phyloP scores from a whole-genome alignment of 306 rosid genomes.

The Heteromeles arbutifolia region DNA sequence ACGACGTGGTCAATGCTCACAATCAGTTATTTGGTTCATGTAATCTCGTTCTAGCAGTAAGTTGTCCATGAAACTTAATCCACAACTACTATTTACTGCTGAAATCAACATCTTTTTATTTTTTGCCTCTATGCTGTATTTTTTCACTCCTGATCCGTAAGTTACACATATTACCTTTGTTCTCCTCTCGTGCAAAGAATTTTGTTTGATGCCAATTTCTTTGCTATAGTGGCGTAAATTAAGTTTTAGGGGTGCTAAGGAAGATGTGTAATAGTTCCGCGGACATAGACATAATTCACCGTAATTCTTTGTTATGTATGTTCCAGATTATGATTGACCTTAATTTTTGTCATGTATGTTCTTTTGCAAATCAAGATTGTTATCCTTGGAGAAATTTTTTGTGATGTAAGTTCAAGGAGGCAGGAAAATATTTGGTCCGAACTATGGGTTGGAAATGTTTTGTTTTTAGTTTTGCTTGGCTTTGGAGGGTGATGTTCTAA shows the following conservation, averaged over 20 bases:
- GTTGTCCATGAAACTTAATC: conserved; percentile 32
- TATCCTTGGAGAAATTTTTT: too few species aligned
- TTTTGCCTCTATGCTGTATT: not conserved
- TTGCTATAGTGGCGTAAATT: not conserved
- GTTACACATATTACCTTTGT: not conserved
- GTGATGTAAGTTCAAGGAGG: too few species aligned
- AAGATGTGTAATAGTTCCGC: not conserved
- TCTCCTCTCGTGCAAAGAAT: not conserved
- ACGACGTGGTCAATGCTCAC: conserved; percentile 50
- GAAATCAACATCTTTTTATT: not conserved
- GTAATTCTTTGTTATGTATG: too few species aligned
- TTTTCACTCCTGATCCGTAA: not conserved
- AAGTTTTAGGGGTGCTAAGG: not conserved
- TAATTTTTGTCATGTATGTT: too few species aligned
- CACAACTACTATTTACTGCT: not conserved
- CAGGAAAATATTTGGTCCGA: too few species aligned
- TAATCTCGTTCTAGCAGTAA: conserved; percentile 57
- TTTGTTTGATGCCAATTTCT: not conserved
- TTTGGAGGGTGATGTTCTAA: not conserved
- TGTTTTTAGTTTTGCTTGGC: not conserved
- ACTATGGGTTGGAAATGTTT: too few species aligned
- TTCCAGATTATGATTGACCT: too few species aligned
- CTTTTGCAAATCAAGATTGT: too few species aligned
- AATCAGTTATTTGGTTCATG: conserved; percentile 64
- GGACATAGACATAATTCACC: not conserved